Evolutionary conservation across 2,329 filamentous ascomycete genomes (phyloP).

Genomic region (Pyrenophora tritici-repentis): DNA sequence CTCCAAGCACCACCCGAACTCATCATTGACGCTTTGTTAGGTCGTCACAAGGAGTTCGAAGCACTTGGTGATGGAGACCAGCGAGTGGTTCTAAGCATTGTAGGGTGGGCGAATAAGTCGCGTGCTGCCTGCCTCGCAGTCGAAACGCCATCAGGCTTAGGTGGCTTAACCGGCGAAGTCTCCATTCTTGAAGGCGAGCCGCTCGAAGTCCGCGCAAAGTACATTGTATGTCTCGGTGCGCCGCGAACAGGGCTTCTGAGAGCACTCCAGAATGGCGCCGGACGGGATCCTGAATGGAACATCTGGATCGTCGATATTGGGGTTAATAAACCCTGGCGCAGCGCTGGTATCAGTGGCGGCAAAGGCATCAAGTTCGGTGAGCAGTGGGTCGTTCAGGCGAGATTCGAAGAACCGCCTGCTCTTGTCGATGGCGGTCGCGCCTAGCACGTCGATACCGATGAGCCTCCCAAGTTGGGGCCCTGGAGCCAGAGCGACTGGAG

Average conservation of each 20-base stretch:
- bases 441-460: slow-evolving; percentile 3
- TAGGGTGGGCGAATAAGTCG: slow-evolving; percentile 90
- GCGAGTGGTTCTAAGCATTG: slow-evolving; percentile 82
- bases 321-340: slow-evolving; percentile 81
- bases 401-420: slow-evolving; percentile 39
- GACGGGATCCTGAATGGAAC: slow-evolving; percentile 66
- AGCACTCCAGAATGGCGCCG: slow-evolving; percentile 68
- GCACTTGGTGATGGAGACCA: slow-evolving; percentile 83
- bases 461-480: background rate
- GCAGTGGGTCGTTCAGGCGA: slow-evolving; percentile 79
- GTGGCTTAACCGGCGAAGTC: slow-evolving; percentile 69
- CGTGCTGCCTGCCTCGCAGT: slow-evolving; percentile 82
- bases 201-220: slow-evolving; percentile 79
- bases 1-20: slow-evolving; percentile 72
- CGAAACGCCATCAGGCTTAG: slow-evolving; percentile 89
- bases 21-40: slow-evolving; percentile 87
- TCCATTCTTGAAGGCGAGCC: slow-evolving; percentile 71
- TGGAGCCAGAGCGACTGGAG: no score
- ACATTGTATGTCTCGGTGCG: slow-evolving; percentile 82
- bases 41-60: slow-evolving; percentile 85
- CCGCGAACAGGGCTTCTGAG: slow-evolving; percentile 84
- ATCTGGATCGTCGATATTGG: slow-evolving; percentile 87
- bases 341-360: slow-evolving; percentile 78
- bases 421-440: slow-evolving; percentile 3
- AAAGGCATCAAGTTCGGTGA: slow-evolving; percentile 87